Conservation (phyloP, 139 green algal species). For the Gonium pectorale region DNA sequence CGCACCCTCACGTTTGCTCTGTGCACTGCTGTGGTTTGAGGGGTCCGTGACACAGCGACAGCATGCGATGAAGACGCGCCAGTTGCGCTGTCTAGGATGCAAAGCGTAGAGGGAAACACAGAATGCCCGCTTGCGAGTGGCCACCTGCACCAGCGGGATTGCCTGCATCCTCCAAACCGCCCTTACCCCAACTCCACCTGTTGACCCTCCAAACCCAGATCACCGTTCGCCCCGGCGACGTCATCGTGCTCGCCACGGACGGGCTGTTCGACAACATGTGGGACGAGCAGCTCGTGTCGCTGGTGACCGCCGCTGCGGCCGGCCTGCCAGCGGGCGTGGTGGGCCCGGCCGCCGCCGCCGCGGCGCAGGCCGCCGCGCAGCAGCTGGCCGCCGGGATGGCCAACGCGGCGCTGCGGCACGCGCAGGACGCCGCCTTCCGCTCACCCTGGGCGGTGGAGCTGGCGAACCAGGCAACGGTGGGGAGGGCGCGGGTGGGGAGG, state of each 20-base stretch:
- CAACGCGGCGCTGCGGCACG: background rate
- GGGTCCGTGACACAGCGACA: too few species aligned
- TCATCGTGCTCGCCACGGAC: constrained; percentile 89
- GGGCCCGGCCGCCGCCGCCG: constrained; percentile 1
- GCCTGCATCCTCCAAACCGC: background rate
- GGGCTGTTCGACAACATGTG: constrained; percentile 98
- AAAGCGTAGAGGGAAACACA: too few species aligned
- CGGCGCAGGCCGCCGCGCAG: background rate
- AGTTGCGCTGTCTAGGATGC: too few species aligned
- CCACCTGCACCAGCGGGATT: background rate
- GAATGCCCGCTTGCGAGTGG: too few species aligned
- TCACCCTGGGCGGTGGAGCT: constrained; percentile 82
- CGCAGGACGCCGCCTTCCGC: constrained; percentile 44
- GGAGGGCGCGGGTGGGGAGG: background rate
- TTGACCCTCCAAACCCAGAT: background rate
- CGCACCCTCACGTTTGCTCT: too few species aligned
- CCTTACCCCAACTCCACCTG: background rate
- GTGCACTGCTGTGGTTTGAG: too few species aligned
- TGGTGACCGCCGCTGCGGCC: constrained; percentile 51
- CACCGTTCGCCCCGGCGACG: constrained; percentile 71
- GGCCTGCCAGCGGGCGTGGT: background rate
- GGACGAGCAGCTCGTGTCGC: constrained; percentile 79
- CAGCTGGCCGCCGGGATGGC: constrained; percentile 34
- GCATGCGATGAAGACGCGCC: too few species aligned
- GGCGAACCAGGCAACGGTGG: constrained; percentile 29